Evolutionary conservation across 805 yeast genomes (phyloP).

Genomic region (Kuraishia floccosa): DNA sequence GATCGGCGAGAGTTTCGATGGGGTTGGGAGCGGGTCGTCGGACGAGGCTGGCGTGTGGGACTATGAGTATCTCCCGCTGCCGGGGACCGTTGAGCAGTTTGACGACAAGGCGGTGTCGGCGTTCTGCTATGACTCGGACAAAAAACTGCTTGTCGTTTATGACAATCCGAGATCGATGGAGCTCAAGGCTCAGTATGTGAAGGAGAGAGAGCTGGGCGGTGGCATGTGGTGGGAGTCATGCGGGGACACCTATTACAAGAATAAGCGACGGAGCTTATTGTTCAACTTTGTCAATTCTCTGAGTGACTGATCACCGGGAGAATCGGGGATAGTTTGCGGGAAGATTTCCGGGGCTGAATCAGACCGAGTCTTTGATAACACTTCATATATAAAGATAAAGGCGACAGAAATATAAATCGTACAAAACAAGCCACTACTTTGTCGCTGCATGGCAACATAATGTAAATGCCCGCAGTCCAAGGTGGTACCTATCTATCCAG

Average conservation of each 20-base stretch:
- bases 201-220: constrained; percentile 48
- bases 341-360: no score
- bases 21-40: constrained; percentile 20
- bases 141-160: constrained; percentile 40
- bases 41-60: constrained; percentile 42
- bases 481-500: neutral
- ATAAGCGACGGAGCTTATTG: constrained; percentile 26
- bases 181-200: constrained; percentile 51
- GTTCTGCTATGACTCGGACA: constrained; percentile 29
- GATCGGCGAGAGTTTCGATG: no score
- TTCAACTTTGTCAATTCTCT: constrained; percentile 20
- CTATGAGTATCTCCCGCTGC: constrained; percentile 42
- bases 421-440: neutral
- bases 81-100: constrained; percentile 29
- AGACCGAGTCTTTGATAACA: no score
- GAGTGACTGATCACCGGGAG: no score
- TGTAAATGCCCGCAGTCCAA: neutral
- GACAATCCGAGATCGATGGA: constrained; percentile 48
- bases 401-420: no score
- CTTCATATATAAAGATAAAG: no score
- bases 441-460: neutral
- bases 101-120: constrained; percentile 47
- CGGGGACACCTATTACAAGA: constrained; percentile 40
- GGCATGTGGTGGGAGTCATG: constrained; percentile 95
- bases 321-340: no score